Base-by-base conservation (phyloP, 2,329 filamentous ascomycete species). In the Ophiostoma sp. region DNA sequence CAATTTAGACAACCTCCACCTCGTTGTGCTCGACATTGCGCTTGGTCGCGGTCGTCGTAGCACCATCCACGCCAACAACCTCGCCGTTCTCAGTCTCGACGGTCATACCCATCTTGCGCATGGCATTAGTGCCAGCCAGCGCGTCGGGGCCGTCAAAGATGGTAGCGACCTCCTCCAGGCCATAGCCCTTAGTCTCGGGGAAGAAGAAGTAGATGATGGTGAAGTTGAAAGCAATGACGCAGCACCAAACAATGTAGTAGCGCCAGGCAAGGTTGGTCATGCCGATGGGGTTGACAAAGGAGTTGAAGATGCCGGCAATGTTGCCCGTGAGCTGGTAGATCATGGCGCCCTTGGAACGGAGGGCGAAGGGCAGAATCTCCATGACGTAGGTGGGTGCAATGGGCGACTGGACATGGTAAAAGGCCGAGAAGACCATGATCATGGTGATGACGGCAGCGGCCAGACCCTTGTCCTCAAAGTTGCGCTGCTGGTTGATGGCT, bases 161-260 rank as follows among this genome's bases (percentile, higher is more conserved):
- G 73, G 88, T 85, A 77, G 93, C 91, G 80, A 76, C 59, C 22
- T 76, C 75, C 68, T 76, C 75, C 1, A 76, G 63, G 9, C 50
- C 72, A 11, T 68, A 70, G 50, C 69, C 69, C 42, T 48, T 73
- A 72, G 72, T 73, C 70, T 77, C 76, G 12, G 76, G 76, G 57
- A 75, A 77, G 66, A 75, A 74, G 52, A 76, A 76, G 48, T 71
- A 76, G 36, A 75, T 74, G 70, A 86, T 82, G 12, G 57, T 64
- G 22, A 76, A 33, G 42, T 74, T 72, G 36, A 74, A 50, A 11
- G 72, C 69, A 15, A 77, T 72, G 25, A 77, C 72, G 31, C 69
- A 73, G 73, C 74, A 75, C 68, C 70, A 77, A 5, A 77, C 76
- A 70, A 77, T 76, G 75, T 77, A 77, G 76, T 77, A 77, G 61